phyloP scores from a whole-genome alignment of 805 yeast species.

The Candida michaelii region DNA sequence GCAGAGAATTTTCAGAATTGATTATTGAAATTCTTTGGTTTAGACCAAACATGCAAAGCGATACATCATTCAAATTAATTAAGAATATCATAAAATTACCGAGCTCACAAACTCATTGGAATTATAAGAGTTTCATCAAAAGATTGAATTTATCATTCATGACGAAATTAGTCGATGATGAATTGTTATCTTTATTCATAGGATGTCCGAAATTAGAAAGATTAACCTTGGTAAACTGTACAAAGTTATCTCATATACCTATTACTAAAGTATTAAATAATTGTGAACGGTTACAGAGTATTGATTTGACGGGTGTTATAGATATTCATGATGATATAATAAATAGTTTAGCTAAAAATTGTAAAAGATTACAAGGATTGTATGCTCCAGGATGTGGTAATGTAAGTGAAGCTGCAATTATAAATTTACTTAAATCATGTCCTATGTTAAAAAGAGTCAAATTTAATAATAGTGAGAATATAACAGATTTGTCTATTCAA shows the following conservation, averaged over 20 bases:
- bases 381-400: constrained; percentile 82
- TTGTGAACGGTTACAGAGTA: constrained; percentile 74
- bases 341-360: constrained; percentile 62
- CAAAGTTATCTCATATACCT: constrained; percentile 58
- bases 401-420: constrained; percentile 66
- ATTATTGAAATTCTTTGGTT: constrained; percentile 84
- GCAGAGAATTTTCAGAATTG: constrained; percentile 76
- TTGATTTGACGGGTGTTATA: constrained; percentile 80
- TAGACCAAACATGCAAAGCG: constrained; percentile 69
- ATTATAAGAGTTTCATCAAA: constrained; percentile 67
- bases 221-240: constrained; percentile 80
- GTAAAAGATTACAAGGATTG: constrained; percentile 81
- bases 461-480: constrained; percentile 65
- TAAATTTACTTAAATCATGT: constrained; percentile 58
- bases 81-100: constrained; percentile 54
- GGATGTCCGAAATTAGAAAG: constrained; percentile 81
- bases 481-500: constrained; percentile 62
- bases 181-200: constrained; percentile 55
- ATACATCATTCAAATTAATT: constrained; percentile 50
- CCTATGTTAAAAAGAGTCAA: constrained; percentile 80
- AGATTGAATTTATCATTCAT: constrained; percentile 79
- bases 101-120: constrained; percentile 54
- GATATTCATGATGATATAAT: constrained; percentile 67
- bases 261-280: constrained; percentile 60
- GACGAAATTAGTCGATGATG: constrained; percentile 65